Percentiles rank a stretch among this genome's conserved stretches.
phyloP scores from a whole-genome alignment of 1,139 yeast genomes.

The Saccharomyces hybrid region DNA sequence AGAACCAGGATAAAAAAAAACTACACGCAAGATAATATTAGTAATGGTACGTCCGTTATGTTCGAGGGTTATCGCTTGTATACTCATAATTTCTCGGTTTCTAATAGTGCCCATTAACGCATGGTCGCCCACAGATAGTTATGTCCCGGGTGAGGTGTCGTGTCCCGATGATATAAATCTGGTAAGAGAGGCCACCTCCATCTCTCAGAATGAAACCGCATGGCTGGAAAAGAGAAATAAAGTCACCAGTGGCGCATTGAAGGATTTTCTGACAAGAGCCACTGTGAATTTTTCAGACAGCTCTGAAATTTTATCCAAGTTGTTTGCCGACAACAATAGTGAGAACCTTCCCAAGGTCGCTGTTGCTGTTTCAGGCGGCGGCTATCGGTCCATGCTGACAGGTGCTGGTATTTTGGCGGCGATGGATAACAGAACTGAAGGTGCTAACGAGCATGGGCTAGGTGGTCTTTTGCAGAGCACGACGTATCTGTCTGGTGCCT shows the following conservation, averaged over 20 bases:
- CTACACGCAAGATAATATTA: neutral
- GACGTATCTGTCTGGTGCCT: constrained; percentile 69
- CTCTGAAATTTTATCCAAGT: constrained; percentile 25
- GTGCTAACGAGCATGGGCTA: constrained; percentile 51
- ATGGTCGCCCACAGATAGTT: constrained; percentile 53
- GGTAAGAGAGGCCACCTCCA: constrained; percentile 35
- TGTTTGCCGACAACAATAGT: constrained; percentile 11
- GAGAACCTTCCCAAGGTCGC: constrained; percentile 40
- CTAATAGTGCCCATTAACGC: constrained; percentile 26
- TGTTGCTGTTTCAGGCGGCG: constrained; percentile 83
- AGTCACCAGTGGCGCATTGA: constrained; percentile 46
- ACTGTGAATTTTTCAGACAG: constrained; percentile 53
- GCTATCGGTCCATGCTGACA: constrained; percentile 79
- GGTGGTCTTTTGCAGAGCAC: constrained; percentile 74
- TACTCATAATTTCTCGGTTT: neutral
- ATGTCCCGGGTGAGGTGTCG: constrained; percentile 50
- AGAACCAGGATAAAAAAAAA: neutral
- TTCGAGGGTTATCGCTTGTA: neutral
- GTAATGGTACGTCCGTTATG: neutral
- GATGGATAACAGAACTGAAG: constrained; percentile 62
- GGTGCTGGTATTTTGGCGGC: constrained; percentile 90
- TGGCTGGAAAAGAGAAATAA: constrained; percentile 43
- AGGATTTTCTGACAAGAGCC: constrained; percentile 49
- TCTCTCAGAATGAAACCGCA: constrained; percentile 26
- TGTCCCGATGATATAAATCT: constrained; percentile 19